These are phyloP conservation scores for Lipomyces yamanashiensis DNA, from an alignment of 805 yeast species.

Conservation along the genomic window DNA sequence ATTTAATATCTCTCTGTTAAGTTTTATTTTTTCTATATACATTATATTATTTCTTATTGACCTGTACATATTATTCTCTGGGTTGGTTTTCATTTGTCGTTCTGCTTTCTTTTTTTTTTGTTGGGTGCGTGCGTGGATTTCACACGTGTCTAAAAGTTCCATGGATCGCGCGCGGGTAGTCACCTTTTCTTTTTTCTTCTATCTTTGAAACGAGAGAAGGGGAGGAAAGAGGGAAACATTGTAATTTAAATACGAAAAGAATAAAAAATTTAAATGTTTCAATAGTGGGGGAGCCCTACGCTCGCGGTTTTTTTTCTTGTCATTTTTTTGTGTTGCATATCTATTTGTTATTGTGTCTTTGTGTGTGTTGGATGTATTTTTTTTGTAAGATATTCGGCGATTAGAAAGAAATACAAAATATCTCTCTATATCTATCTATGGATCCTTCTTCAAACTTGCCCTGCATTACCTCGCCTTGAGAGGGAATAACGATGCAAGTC, in stretches of 20 bases:
- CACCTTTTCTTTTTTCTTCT: not conserved
- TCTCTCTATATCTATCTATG: no score
- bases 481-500: not conserved
- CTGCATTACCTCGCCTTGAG: not conserved
- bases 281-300: conserved; percentile 18
- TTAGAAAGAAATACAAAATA: no score
- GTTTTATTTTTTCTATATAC: not conserved
- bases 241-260: not conserved
- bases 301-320: conserved; percentile 14
- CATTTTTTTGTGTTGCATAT: not conserved
- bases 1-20: not conserved
- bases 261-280: not conserved
- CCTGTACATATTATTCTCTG: not conserved
- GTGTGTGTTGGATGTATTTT: not conserved
- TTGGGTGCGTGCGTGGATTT: no score
- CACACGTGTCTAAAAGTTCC: no score
- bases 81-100: not conserved
- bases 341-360: not conserved
- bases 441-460: no score
- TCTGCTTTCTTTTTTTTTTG: no score
- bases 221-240: not conserved
- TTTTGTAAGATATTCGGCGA: not conserved
- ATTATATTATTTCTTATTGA: not conserved
- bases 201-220: not conserved
- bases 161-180: no score